phyloP scores from a whole-genome alignment of 1,284 basidiomycete species.

The Rhodotorula sp. region DNA sequence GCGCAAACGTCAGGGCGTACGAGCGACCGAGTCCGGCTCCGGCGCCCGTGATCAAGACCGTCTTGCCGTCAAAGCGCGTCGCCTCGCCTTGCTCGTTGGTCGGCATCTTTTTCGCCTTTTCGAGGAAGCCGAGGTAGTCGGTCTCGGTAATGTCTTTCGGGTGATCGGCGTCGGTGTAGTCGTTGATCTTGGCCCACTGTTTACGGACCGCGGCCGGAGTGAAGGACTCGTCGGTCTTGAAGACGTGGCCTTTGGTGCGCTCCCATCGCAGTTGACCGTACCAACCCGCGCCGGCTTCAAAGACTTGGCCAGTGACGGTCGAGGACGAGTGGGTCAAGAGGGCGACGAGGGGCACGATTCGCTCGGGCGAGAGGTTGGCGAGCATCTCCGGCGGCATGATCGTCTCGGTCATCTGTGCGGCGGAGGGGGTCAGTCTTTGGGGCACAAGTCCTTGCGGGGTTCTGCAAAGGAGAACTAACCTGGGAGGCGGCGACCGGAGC shows the following conservation, averaged over 20 bases:
- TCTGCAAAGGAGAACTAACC: constrained; percentile 47
- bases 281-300: constrained; percentile 93
- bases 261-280: constrained; percentile 92
- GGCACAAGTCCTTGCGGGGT: neutral
- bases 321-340: constrained; percentile 51
- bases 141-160: constrained; percentile 67
- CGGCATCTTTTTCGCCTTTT: constrained; percentile 64
- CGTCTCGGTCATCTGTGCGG: constrained; percentile 46
- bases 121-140: constrained; percentile 57
- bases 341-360: constrained; percentile 86
- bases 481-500: constrained; percentile 69
- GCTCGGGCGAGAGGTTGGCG: constrained; percentile 86
- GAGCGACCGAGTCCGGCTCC: constrained; percentile 88
- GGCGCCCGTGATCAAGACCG: constrained; percentile 90
- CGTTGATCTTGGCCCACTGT: constrained; percentile 75
- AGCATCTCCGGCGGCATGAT: constrained; percentile 98
- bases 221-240: constrained; percentile 86
- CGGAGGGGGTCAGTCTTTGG: neutral
- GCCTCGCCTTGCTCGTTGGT: constrained; percentile 67
- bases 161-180: constrained; percentile 73
- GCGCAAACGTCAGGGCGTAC: constrained; percentile 87
- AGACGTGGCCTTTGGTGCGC: constrained; percentile 76
- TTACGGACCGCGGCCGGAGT: constrained; percentile 90
- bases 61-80: constrained; percentile 83
- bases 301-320: constrained; percentile 80